phyloP scores from a whole-genome alignment of 306 rosid genomes.

The Adenanthera pavonina region DNA sequence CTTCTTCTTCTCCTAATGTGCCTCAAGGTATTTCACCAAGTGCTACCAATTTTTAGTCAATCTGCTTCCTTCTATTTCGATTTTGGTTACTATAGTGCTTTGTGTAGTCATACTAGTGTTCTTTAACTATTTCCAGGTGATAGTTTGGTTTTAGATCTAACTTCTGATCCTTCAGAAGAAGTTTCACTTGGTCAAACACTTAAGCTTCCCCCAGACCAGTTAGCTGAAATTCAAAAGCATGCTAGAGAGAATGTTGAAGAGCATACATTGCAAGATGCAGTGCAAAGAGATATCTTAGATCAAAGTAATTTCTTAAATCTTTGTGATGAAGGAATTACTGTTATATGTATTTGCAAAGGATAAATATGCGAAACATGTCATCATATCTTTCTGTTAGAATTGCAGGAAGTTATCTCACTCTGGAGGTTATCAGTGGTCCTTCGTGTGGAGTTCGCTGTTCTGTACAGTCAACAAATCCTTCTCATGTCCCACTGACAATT shows the following conservation, averaged over 20 bases:
- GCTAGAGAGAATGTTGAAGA: slow-evolving; percentile 44
- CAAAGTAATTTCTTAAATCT: slow-evolving; percentile 78
- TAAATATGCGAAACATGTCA: slow-evolving; percentile 53
- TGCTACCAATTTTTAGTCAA: background rate
- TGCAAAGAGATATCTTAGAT: slow-evolving; percentile 47
- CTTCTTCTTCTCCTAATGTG: slow-evolving; percentile 47
- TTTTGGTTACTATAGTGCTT: slow-evolving; percentile 14
- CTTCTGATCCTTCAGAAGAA: slow-evolving; percentile 59
- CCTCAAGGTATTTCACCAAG: slow-evolving; percentile 49
- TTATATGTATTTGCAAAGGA: slow-evolving; percentile 35
- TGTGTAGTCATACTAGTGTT: background rate
- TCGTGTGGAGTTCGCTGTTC: slow-evolving; percentile 66
- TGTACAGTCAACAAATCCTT: slow-evolving; percentile 57
- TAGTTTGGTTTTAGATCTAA: slow-evolving; percentile 60
- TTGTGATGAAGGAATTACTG: slow-evolving; percentile 23
- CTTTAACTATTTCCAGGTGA: slow-evolving; percentile 39
- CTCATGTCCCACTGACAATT: slow-evolving; percentile 72
- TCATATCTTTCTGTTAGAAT: slow-evolving; percentile 75
- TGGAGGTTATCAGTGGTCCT: slow-evolving; percentile 96
- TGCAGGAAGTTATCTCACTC: slow-evolving; percentile 93
- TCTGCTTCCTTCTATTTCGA: background rate
- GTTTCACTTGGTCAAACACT: slow-evolving; percentile 67
- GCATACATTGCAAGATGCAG: slow-evolving; percentile 49
- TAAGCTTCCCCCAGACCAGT: slow-evolving; percentile 50
- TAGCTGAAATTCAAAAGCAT: slow-evolving; percentile 56